These are phyloP conservation scores for Dendrobium chrysotoxum DNA, from an alignment of 106 monocot genomes.

Conservation along the genomic window DNA sequence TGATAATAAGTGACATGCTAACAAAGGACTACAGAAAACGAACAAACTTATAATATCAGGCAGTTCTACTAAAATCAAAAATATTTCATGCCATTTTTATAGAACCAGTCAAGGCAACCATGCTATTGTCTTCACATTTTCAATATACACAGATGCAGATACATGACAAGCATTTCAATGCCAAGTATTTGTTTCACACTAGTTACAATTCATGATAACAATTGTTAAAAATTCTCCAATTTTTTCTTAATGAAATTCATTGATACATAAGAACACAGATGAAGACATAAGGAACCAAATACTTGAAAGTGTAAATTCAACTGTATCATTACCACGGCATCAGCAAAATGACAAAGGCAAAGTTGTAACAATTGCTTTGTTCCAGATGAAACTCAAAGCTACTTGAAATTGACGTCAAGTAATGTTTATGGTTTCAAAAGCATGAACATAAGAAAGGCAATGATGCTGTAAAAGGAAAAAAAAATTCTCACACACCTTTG, in stretches of 20 bases:
- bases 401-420: neutral
- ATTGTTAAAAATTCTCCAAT: neutral
- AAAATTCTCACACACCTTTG: constrained; percentile 29
- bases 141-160: neutral
- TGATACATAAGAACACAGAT: neutral
- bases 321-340: neutral
- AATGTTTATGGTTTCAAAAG: neutral
- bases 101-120: neutral
- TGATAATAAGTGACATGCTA: neutral
- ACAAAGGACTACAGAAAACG: neutral
- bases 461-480: neutral
- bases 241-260: neutral
- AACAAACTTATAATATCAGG: too few species aligned
- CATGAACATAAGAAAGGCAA: neutral
- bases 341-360: neutral
- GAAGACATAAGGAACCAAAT: neutral
- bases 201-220: neutral
- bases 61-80: neutral
- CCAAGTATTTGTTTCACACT: neutral
- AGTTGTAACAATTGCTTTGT: neutral
- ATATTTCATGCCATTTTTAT: neutral
- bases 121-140: neutral
- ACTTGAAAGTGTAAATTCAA: neutral
- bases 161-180: neutral
- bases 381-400: neutral